Conservation (phyloP, 1,284 basidiomycete species). For the Ustilago tritici region DNA sequence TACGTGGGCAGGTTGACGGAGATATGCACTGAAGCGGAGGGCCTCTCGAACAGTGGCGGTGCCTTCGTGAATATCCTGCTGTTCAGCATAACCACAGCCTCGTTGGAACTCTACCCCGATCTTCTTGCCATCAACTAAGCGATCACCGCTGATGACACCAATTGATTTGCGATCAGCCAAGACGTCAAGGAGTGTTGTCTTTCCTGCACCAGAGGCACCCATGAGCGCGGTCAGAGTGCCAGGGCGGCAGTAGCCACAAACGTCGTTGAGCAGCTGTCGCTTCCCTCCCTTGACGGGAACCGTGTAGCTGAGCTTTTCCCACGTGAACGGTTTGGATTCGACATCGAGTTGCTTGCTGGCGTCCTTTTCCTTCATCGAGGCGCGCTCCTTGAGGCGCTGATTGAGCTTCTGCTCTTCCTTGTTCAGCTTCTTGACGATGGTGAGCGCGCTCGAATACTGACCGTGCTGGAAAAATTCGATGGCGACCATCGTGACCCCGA, state of each 20-base stretch:
- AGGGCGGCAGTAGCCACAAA: constrained; percentile 85
- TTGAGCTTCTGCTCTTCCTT: constrained; percentile 57
- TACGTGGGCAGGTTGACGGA: constrained; percentile 81
- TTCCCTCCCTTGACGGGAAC: constrained; percentile 74
- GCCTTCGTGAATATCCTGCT: constrained; percentile 85
- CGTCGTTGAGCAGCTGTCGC: constrained; percentile 79
- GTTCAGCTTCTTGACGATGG: constrained; percentile 55
- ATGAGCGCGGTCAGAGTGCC: constrained; percentile 79
- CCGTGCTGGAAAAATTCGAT: constrained; percentile 53
- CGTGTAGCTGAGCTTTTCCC: constrained; percentile 71
- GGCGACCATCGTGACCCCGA: constrained; percentile 61
- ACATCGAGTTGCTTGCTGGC: constrained; percentile 46
- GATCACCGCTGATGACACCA: constrained; percentile 83
- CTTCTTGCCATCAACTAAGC: constrained; percentile 80
- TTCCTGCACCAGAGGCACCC: constrained; percentile 80
- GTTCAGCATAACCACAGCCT: constrained; percentile 77
- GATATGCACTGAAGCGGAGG: constrained; percentile 81
- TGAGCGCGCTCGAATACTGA: constrained; percentile 27
- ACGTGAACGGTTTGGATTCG: constrained; percentile 68
- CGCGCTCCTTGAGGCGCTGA: constrained; percentile 50
- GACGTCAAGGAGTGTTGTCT: constrained; percentile 78
- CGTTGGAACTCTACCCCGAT: constrained; percentile 81
- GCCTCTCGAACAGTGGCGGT: constrained; percentile 87
- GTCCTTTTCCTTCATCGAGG: constrained; percentile 40
- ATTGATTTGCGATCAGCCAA: constrained; percentile 82